Evolutionary conservation across 345 rosid genomes (phyloP), one percentile per base, ranked within the genome.

Genomic region (Pugionium cornutum): DNA sequence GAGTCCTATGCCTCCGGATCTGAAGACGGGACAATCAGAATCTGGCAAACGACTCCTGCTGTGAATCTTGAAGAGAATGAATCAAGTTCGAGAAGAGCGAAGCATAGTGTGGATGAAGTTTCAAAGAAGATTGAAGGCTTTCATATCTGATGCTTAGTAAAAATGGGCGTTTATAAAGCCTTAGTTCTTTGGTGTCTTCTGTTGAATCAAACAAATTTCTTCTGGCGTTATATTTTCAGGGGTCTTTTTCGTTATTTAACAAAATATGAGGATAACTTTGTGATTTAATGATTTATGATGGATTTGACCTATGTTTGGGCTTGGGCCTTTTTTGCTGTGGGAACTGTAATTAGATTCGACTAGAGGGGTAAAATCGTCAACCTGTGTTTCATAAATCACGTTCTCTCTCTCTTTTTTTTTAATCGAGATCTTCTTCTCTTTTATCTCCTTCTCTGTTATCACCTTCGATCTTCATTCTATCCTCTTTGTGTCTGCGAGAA

Each of bases 1-100:
- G 98, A 87, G 65, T 89, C 96, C 7, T 89, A 89, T 69, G 95
- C 92, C 1, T 91, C 98, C 1, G 98, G 18, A 18, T 18, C 18
- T 18, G 18, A 18, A 18, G 18, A 18, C 18, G 18, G 18, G 18
- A 18, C 18, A 0, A 81, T 79, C 65, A 75, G 84, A 75, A 81
- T 81, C 71, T 84, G 81, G 86, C 79, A 82, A 18, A 18, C 18
- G 50, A 76, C 76, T 29, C 77, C 77, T 3, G 84, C 82, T 25
- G 39, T 4, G 70, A 78, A 26, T 4, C 28, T 46, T 7, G 84
- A 81, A 50, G 76, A 81, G 64, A 73, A 27, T 5, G 64, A 63
- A 10, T 7, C 56, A 56, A 39, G 66, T 1, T 4, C 74, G 4
- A 79, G 75, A 47, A 77, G 72, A 41, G 63, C 69, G 5, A 78